Evolutionary conservation across 139 green algal species (phyloP).

Genomic region (Mychonastes homosphaera): DNA sequence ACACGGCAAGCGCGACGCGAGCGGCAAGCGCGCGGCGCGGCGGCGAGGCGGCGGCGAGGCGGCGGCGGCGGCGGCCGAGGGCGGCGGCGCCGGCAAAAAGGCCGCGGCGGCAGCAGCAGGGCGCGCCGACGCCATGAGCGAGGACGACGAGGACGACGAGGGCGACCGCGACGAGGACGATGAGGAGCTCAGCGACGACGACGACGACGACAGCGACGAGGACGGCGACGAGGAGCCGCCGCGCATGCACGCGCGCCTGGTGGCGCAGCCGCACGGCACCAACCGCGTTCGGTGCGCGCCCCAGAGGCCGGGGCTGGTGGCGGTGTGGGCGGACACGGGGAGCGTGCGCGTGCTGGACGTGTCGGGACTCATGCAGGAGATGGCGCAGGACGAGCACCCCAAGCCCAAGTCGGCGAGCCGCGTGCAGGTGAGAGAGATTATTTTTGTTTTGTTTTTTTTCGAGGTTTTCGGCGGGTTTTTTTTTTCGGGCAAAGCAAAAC

Average conservation of each 20-base stretch:
- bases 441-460: background rate
- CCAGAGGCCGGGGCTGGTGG: slow-evolving; percentile 74
- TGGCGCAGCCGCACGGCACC: slow-evolving; percentile 69
- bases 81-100: slow-evolving; percentile 6
- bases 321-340: slow-evolving; percentile 80
- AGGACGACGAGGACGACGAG: slow-evolving; percentile 8
- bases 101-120: background rate
- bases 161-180: slow-evolving; percentile 16
- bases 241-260: slow-evolving; percentile 36
- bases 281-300: slow-evolving; percentile 87
- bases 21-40: too few species aligned
- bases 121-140: slow-evolving; percentile 6
- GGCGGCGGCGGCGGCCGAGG: slow-evolving; percentile 22
- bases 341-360: slow-evolving; percentile 67
- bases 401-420: background rate
- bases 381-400: slow-evolving; percentile 34
- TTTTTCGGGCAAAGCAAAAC: background rate
- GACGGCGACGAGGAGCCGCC: slow-evolving; percentile 48
- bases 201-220: slow-evolving; percentile 28
- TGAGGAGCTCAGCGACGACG: slow-evolving; percentile 33
- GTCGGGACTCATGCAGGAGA: slow-evolving; percentile 39
- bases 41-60: too few species aligned
- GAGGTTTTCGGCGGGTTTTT: too few species aligned
- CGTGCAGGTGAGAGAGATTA: background rate
- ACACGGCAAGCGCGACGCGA: slow-evolving; percentile 42